Conservation (phyloP, 805 yeast genomes). For the Brettanomyces anomalus region DNA sequence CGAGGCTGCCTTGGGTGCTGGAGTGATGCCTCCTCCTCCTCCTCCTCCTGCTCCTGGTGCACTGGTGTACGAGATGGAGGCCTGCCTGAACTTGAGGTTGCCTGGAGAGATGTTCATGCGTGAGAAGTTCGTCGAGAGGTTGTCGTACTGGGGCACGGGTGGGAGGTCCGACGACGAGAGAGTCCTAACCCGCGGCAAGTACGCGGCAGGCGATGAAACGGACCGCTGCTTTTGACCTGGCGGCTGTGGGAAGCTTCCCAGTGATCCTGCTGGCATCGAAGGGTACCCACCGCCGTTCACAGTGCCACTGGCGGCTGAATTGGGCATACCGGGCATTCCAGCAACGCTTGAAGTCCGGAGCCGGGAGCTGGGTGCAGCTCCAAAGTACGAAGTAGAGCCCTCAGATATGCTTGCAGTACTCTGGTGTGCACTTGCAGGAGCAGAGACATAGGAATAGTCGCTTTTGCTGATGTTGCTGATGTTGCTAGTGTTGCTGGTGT, state of each 20-base stretch:
- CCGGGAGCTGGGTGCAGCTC: too few relatives aligned
- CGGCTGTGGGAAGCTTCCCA: background rate
- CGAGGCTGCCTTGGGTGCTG: background rate
- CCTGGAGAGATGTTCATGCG: background rate
- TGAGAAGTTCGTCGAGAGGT: background rate
- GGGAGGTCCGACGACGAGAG: background rate
- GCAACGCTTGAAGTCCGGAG: too few relatives aligned
- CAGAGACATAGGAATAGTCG: conserved; percentile 2
- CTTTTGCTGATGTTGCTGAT: too few relatives aligned
- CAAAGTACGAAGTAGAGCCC: background rate
- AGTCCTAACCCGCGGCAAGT: conserved; percentile 5
- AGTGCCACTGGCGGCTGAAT: conserved; percentile 1
- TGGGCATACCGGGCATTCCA: conserved; percentile 2
- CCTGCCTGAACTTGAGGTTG: background rate
- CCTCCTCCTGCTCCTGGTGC: too few relatives aligned
- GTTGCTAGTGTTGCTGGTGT: too few relatives aligned
- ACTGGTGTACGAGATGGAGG: too few relatives aligned
- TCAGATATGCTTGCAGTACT: conserved; percentile 7
- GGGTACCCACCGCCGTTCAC: background rate
- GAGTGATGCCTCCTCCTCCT: background rate
- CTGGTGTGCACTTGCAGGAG: background rate
- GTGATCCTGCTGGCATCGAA: background rate
- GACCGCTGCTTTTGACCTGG: conserved; percentile 2
- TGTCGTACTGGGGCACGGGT: background rate
- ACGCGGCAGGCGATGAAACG: conserved; percentile 9